phyloP scores from a whole-genome alignment of 1,284 basidiomycete species.

The Phenoliferia sp. region DNA sequence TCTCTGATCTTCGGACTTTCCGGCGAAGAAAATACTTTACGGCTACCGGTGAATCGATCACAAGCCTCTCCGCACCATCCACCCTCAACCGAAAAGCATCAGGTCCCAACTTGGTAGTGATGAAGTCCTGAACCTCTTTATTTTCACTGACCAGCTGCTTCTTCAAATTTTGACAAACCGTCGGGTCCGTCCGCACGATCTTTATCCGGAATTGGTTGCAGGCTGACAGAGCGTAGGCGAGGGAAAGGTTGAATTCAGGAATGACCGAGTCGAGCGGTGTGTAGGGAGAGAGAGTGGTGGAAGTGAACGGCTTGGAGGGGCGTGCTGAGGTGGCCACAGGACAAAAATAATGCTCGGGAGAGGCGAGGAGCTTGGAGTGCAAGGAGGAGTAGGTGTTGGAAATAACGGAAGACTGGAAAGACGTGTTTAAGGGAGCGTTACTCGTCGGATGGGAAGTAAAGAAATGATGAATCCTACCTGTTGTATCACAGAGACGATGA shows the following conservation, averaged over 20 bases:
- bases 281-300: not conserved
- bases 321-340: not conserved
- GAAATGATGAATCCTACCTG: too few relatives aligned
- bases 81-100: not conserved
- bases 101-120: not conserved
- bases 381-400: too few relatives aligned
- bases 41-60: not conserved
- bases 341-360: not conserved
- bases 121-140: not conserved
- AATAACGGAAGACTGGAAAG: too few relatives aligned
- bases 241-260: not conserved
- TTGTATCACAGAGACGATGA: too few relatives aligned
- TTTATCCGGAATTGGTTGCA: not conserved
- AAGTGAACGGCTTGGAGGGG: not conserved
- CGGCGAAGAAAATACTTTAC: not conserved
- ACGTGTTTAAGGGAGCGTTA: too few relatives aligned
- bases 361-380: too few relatives aligned
- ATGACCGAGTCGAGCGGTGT: not conserved
- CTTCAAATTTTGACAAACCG: not conserved
- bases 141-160: not conserved
- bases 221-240: not conserved
- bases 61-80: not conserved
- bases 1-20: too few relatives aligned
- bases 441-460: too few relatives aligned
- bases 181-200: too few relatives aligned